These are phyloP conservation scores for Papiliotrema fonsecae DNA, from an alignment of 1,284 basidiomycete species.

Conservation along the genomic window DNA sequence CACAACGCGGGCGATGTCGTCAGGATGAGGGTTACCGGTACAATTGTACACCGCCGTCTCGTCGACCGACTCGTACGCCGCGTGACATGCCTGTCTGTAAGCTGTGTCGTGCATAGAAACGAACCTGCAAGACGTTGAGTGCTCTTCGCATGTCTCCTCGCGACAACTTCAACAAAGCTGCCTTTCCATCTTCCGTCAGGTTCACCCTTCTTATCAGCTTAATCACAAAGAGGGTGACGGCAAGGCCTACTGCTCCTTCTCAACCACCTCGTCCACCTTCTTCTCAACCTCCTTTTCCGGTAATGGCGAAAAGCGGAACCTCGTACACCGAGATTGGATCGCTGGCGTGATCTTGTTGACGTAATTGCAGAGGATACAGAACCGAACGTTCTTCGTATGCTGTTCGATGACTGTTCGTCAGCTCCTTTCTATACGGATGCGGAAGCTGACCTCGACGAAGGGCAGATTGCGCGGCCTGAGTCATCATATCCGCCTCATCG, in stretches of 20 bases:
- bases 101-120: slow-evolving; percentile 7
- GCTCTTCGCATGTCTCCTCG: slow-evolving; percentile 97
- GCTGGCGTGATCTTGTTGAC: slow-evolving; percentile 99
- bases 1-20: slow-evolving; percentile 87
- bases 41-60: slow-evolving; percentile 94
- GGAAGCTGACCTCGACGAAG: slow-evolving; percentile 63
- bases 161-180: slow-evolving; percentile 85
- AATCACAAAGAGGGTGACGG: neutral
- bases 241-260: slow-evolving; percentile 73
- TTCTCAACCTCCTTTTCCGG: slow-evolving; percentile 81
- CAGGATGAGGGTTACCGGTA: slow-evolving; percentile 92
- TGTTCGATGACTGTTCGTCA: slow-evolving; percentile 77
- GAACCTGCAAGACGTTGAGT: slow-evolving; percentile 80
- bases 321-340: slow-evolving; percentile 96
- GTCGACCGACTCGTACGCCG: slow-evolving; percentile 83
- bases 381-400: slow-evolving; percentile 96
- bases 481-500: slow-evolving; percentile 99
- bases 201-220: slow-evolving; percentile 63
- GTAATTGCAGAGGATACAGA: slow-evolving; percentile 99
- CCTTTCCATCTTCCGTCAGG: slow-evolving; percentile 77
- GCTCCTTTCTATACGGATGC: neutral
- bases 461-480: slow-evolving; percentile 91
- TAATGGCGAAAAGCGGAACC: slow-evolving; percentile 95
- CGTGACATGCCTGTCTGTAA: slow-evolving; percentile 75
- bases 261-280: slow-evolving; percentile 72